A percentile compares a stretch with the other conserved stretches of the same genome.
phyloP scores from a whole-genome alignment of 2,329 filamentous ascomycete genomes.

The Talaromyces sp. region DNA sequence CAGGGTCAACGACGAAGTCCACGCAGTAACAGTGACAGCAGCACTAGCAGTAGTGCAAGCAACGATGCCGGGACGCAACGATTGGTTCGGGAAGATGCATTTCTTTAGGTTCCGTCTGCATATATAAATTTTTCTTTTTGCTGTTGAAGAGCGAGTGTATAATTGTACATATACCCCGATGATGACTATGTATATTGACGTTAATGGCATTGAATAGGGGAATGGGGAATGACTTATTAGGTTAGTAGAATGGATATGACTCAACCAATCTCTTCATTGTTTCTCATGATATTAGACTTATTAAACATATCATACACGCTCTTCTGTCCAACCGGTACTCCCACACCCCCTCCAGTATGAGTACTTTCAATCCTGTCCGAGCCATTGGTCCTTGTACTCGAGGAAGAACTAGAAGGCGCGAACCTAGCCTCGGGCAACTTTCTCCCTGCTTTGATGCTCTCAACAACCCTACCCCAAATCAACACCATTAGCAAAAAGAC shows the following conservation, averaged over 20 bases:
- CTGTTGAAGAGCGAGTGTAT: slow-evolving; percentile 1
- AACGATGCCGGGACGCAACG: slow-evolving; percentile 11
- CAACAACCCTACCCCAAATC: slow-evolving; percentile 61
- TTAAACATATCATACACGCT: slow-evolving; percentile 59
- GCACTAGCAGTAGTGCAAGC: slow-evolving; percentile 16
- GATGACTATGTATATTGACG: background rate
- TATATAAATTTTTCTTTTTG: background rate
- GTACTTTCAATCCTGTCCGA: background rate
- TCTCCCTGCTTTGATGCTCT: slow-evolving; percentile 72
- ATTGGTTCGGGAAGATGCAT: slow-evolving; percentile 14
- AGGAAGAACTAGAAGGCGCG: slow-evolving; percentile 30
- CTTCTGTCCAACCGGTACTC: slow-evolving; percentile 57
- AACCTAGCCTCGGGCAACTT: slow-evolving; percentile 73
- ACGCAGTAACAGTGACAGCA: slow-evolving; percentile 14
- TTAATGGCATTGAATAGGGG: background rate
- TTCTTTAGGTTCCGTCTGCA: slow-evolving; percentile 7
- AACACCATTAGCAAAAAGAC: background rate
- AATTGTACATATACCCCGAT: slow-evolving; percentile 2
- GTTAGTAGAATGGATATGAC: background rate
- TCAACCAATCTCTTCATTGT: background rate
- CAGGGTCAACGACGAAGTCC: background rate
- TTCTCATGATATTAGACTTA: background rate
- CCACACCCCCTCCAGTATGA: background rate
- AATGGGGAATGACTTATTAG: background rate
- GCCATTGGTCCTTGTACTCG: background rate